Percentiles rank a stretch among this genome's conserved stretches.
Conservation (phyloP, 352 stramenopile genomes). For the Hyaloperonospora arabidopsidis region DNA sequence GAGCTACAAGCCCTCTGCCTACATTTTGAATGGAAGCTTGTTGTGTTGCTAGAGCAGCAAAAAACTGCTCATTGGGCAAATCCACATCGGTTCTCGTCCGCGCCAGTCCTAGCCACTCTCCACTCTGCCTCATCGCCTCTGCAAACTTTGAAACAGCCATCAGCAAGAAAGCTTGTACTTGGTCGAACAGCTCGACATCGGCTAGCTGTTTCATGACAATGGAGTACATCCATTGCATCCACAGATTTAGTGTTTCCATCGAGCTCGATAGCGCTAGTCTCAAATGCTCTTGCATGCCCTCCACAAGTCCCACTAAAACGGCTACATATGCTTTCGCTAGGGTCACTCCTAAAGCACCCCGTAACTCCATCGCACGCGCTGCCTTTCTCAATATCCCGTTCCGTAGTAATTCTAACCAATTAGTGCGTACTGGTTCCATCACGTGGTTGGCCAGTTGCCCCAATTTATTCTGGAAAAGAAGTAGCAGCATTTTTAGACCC, state of each 20-base stretch:
- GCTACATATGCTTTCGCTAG: too few species aligned
- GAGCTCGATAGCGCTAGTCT: slow-evolving; percentile 1
- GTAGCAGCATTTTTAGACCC: too few species aligned
- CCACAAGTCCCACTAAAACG: too few species aligned
- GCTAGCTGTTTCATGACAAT: slow-evolving; percentile 2
- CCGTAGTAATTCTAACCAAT: slow-evolving; percentile 9
- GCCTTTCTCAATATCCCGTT: slow-evolving; percentile 7
- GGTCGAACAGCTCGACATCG: background rate
- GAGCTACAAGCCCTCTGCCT: slow-evolving; percentile 18
- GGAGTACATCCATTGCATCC: slow-evolving; percentile 7
- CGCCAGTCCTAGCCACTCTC: slow-evolving; percentile 13
- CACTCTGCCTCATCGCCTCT: slow-evolving; percentile 4
- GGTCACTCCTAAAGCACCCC: too few species aligned
- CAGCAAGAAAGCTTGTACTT: slow-evolving; percentile 1
- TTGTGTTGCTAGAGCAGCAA: slow-evolving; percentile 9
- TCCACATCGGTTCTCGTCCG: slow-evolving; percentile 10
- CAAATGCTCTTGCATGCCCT: background rate
- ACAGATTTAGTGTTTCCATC: slow-evolving; percentile 4
- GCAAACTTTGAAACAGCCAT: slow-evolving; percentile 4
- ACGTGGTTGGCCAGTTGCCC: too few species aligned
- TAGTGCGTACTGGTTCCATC: too few species aligned
- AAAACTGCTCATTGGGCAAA: slow-evolving; percentile 11
- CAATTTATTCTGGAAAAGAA: too few species aligned
- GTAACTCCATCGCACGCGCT: slow-evolving; percentile 6
- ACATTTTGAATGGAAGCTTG: slow-evolving; percentile 16